phyloP scores from a whole-genome alignment of 345 rosid genomes.

The Fremontodendron californicum region DNA sequence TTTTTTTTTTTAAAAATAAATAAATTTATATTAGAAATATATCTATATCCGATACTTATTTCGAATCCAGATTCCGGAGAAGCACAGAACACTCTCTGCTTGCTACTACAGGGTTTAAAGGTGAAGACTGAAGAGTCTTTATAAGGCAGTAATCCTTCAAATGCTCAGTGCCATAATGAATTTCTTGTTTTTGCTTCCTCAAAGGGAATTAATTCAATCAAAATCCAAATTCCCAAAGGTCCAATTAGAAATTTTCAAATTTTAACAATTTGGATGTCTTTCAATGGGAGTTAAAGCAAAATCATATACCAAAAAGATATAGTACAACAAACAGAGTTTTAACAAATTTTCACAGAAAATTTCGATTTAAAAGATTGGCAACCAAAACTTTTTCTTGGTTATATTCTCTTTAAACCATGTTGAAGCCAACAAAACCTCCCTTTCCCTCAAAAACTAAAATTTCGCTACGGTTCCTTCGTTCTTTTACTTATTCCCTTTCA shows the following conservation, averaged over 20 bases:
- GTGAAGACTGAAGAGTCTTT: neutral
- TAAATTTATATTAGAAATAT: too few species aligned
- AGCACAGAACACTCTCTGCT: neutral
- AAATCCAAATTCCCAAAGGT: too few species aligned
- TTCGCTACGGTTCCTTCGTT: neutral
- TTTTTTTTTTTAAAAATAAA: too few species aligned
- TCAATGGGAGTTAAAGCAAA: neutral
- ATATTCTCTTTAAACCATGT: neutral
- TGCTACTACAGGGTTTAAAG: neutral
- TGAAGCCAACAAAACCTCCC: neutral
- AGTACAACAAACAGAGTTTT: neutral
- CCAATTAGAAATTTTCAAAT: too few species aligned
- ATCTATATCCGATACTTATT: neutral
- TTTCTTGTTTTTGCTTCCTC: neutral
- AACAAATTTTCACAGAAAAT: neutral
- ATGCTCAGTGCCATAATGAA: neutral
- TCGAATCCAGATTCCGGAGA: neutral
- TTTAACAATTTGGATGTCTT: neutral
- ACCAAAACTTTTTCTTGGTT: neutral
- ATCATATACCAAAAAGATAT: neutral
- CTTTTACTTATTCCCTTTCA: neutral
- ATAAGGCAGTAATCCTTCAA: neutral
- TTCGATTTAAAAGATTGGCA: neutral
- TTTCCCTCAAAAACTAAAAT: neutral
- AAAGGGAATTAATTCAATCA: neutral